Conservation (phyloP, 352 stramenopile genomes). For the Globisporangium sylvaticum region DNA sequence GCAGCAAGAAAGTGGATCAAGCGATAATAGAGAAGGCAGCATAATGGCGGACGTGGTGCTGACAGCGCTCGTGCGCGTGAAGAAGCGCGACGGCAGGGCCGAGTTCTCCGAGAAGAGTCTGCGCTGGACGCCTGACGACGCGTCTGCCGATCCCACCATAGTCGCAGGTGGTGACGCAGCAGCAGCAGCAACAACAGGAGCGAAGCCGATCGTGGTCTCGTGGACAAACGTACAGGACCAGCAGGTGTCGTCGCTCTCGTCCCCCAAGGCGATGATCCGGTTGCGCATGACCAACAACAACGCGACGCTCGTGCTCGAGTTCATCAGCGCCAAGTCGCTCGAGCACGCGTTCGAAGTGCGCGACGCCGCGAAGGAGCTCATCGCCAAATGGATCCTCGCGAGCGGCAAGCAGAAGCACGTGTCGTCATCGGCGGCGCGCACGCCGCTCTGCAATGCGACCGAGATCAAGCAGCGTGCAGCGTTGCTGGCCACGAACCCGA, state of each 20-base stretch:
- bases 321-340: slow-evolving; percentile 40
- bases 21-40: background rate
- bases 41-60: slow-evolving; percentile 20
- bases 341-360: slow-evolving; percentile 66
- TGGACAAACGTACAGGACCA: slow-evolving; percentile 77
- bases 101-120: slow-evolving; percentile 58
- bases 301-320: slow-evolving; percentile 69
- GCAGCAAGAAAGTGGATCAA: background rate
- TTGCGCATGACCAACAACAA: slow-evolving; percentile 62
- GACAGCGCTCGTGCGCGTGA: slow-evolving; percentile 62
- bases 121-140: slow-evolving; percentile 49
- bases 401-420: slow-evolving; percentile 29
- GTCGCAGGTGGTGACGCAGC: background rate
- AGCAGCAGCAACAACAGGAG: slow-evolving; percentile 1
- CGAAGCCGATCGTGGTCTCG: slow-evolving; percentile 48
- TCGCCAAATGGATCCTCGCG: slow-evolving; percentile 46
- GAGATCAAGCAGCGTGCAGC: slow-evolving; percentile 85
- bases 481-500: slow-evolving; percentile 64
- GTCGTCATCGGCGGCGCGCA: background rate
- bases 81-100: slow-evolving; percentile 70
- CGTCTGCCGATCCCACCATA: slow-evolving; percentile 14
- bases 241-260: slow-evolving; percentile 72
- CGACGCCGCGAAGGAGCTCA: slow-evolving; percentile 68
- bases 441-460: slow-evolving; percentile 56
- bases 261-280: slow-evolving; percentile 79